These are phyloP conservation scores for Albizia julibrissin DNA, from an alignment of 306 rosid species.

Conservation along the genomic window DNA sequence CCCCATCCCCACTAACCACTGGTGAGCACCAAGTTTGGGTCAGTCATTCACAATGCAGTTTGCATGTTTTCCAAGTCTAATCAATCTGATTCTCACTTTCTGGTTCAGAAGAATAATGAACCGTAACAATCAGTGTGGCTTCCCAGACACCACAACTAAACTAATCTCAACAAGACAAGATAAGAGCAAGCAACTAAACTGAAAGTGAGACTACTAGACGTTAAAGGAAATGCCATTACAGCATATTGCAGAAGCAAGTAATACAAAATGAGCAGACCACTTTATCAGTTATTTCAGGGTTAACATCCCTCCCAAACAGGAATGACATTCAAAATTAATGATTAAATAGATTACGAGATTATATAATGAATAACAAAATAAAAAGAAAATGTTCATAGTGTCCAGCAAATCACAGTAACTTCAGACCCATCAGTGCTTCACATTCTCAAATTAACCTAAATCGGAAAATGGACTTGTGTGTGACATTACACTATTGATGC, in stretches of 20 bases:
- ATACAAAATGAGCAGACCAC: neutral
- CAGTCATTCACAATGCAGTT: neutral
- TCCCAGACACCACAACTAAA: neutral
- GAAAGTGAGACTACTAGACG: neutral
- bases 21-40: neutral
- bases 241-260: neutral
- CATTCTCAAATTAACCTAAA: neutral
- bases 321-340: neutral
- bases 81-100: neutral
- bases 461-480: neutral
- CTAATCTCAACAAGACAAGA: neutral
- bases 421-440: neutral
- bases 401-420: neutral
- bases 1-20: neutral
- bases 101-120: slow-evolving; percentile 1
- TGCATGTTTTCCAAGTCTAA: neutral
- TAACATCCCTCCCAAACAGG: neutral
- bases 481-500: neutral
- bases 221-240: neutral
- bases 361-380: neutral
- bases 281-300: neutral
- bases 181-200: neutral
- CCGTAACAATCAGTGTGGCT: neutral
- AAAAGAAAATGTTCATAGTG: neutral
- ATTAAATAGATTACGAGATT: neutral